Conservation (phyloP, 176 grass and related monocot genomes). For the Saccharum spontaneum region DNA sequence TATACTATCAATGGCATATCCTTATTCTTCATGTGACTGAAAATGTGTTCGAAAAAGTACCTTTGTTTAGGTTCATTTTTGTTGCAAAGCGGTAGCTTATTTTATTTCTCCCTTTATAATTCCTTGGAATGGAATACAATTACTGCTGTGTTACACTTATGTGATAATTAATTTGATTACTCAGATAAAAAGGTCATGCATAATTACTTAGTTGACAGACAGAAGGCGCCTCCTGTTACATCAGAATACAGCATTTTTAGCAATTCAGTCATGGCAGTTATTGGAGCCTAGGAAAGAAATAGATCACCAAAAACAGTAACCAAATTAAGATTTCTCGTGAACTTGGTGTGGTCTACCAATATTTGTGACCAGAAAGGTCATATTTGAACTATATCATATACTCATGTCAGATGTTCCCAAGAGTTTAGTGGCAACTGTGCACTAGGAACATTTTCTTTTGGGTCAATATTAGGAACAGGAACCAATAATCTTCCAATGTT, state of each 20-base stretch:
- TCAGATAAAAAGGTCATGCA: neutral
- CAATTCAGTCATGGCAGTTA: slow-evolving; percentile 9
- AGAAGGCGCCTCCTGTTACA: neutral
- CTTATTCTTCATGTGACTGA: neutral
- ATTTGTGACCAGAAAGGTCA: slow-evolving; percentile 23
- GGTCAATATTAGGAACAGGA: slow-evolving; percentile 11
- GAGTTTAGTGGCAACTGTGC: slow-evolving; percentile 14
- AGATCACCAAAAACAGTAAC: slow-evolving; percentile 5
- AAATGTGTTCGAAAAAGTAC: slow-evolving; percentile 3
- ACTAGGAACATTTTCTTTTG: slow-evolving; percentile 6
- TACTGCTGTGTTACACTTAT: neutral
- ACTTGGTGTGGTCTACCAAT: neutral
- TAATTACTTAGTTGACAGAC: slow-evolving; percentile 3
- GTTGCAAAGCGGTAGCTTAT: neutral
- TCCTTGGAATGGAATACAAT: neutral
- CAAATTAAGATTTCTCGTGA: slow-evolving; percentile 5
- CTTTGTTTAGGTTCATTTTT: slow-evolving; percentile 27
- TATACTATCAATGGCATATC: neutral
- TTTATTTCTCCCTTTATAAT: neutral
- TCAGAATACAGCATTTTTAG: slow-evolving; percentile 1
- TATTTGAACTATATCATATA: slow-evolving; percentile 22
- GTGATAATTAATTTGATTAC: neutral
- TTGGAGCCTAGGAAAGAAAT: slow-evolving; percentile 26
- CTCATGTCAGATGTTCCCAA: neutral
- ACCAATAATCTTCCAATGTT: slow-evolving; percentile 1